Conservation (phyloP, 179 eudicot genomes). For the Nepenthes alata region DNA sequence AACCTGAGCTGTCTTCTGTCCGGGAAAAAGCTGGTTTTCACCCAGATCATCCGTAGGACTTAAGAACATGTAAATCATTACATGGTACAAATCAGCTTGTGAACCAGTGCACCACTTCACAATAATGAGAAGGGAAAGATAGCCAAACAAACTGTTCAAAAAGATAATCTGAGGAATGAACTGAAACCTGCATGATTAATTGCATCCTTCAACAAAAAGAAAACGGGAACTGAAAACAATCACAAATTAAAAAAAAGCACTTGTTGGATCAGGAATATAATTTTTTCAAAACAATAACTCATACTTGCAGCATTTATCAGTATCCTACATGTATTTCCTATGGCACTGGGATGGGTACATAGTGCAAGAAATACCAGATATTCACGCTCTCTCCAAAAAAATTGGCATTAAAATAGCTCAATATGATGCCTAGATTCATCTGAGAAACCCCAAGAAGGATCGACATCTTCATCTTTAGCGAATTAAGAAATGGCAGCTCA, state of each 20-base stretch:
- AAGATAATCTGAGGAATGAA: conserved; percentile 68
- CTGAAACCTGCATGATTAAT: conserved; percentile 43
- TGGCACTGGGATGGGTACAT: background rate
- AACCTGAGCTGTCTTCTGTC: conserved; percentile 64
- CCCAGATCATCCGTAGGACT: conserved; percentile 62
- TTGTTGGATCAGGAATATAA: too few relatives aligned
- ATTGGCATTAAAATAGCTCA: conserved; percentile 54
- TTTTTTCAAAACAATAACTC: too few relatives aligned
- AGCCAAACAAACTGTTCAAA: conserved; percentile 60
- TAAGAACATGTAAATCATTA: conserved; percentile 84
- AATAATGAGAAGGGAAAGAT: conserved; percentile 52
- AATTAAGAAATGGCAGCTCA: conserved; percentile 61
- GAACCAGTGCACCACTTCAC: conserved; percentile 73
- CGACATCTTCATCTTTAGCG: conserved; percentile 78
- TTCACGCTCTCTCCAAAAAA: conserved; percentile 41
- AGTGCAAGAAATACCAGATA: conserved; percentile 35
- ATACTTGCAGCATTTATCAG: too few relatives aligned
- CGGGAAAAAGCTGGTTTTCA: conserved; percentile 55
- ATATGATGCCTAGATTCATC: conserved; percentile 61
- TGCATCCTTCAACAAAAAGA: background rate
- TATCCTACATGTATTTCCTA: background rate
- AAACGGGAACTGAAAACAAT: background rate
- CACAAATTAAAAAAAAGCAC: too few relatives aligned
- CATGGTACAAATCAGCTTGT: conserved; percentile 63
- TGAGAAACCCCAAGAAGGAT: conserved; percentile 62